Evolutionary conservation across 148 eudicot species (phyloP), one percentile per base, ranked within the genome.

Genomic region (Cornus controversa): DNA sequence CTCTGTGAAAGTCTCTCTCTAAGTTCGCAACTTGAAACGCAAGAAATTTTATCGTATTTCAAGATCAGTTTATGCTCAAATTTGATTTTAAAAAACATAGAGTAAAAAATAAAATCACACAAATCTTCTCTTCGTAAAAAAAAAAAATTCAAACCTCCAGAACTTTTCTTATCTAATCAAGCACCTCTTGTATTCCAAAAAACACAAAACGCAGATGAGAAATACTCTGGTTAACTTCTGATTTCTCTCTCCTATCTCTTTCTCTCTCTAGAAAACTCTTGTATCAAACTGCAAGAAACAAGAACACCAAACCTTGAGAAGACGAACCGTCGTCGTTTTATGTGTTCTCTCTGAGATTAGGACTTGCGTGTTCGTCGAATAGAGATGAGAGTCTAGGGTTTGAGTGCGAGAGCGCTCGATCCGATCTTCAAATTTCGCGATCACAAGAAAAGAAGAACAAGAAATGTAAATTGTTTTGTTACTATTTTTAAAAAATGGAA

Each of bases 341-440:
- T n/a, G n/a, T n/a, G 67, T 64, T 62, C n/a, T 34, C 2, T 6
- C 65, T 29, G 24, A 69, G 18, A 58, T 54, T 53, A 25, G 54
- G 58, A 15, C 73, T 67, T 69, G 24, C 50, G 74, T 67, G 58
- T 53, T 69, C 75, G 40, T 47, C 65, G 66, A 16, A 31, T 47
- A 62, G 50, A 60, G 28, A 13, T 3, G 24, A 76, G 70, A 25
- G 57, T 27, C 68, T 66, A 74, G 80, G 78, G 77, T 54, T 54
- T 22, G 62, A 8, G 62, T 66, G 75, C 69, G 4, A 50, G 20
- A 75, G 83, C 88, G 36, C 85, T 84, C 31, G 89, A 86, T 85
- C 91, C 86, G 87, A 86, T 90, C 88, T 88, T 88, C 87, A 65
- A 22, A 40, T 80, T 80, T 78, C 79, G 15, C 82, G 82, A 87